These are phyloP conservation scores for Silybum marianum DNA, from an alignment of 129 eudicot genomes.

Conservation along the genomic window DNA sequence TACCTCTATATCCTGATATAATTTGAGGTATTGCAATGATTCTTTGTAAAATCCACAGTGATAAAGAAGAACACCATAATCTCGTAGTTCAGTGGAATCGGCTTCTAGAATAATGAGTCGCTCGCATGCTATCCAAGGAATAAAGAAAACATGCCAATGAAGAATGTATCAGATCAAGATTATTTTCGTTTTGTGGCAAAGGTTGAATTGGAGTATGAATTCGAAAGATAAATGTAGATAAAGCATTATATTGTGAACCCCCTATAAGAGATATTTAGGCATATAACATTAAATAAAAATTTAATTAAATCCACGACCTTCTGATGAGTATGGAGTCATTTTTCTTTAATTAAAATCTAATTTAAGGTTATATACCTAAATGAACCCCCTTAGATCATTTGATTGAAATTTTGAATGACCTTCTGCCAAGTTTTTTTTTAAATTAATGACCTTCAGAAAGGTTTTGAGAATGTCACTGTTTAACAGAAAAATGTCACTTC, in stretches of 20 bases:
- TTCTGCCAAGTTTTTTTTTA: too few relatives aligned
- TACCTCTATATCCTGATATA: slow-evolving; percentile 72
- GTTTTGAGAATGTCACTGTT: too few relatives aligned
- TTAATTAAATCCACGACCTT: neutral
- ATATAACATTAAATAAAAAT: too few relatives aligned
- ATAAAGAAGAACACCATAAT: slow-evolving; percentile 78
- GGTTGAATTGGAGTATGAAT: neutral
- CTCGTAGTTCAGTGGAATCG: slow-evolving; percentile 66
- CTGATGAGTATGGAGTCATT: too few relatives aligned
- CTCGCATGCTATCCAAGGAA: slow-evolving; percentile 69
- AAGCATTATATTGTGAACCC: neutral
- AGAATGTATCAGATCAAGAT: slow-evolving; percentile 3
- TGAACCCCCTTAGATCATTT: too few relatives aligned
- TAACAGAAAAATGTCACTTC: too few relatives aligned
- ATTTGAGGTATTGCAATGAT: slow-evolving; percentile 57
- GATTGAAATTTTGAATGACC: too few relatives aligned
- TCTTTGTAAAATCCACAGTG: slow-evolving; percentile 81
- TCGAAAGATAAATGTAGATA: neutral
- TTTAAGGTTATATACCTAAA: too few relatives aligned
- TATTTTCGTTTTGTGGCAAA: neutral
- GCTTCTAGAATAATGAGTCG: slow-evolving; percentile 72
- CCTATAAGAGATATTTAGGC: too few relatives aligned
- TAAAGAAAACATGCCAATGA: slow-evolving; percentile 6
- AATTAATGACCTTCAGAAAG: too few relatives aligned
- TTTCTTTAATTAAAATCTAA: too few relatives aligned